These are phyloP conservation scores for Dissophora globulifera DNA, from an alignment of 192 early-diverging fungal genomes.

Conservation along the genomic window DNA sequence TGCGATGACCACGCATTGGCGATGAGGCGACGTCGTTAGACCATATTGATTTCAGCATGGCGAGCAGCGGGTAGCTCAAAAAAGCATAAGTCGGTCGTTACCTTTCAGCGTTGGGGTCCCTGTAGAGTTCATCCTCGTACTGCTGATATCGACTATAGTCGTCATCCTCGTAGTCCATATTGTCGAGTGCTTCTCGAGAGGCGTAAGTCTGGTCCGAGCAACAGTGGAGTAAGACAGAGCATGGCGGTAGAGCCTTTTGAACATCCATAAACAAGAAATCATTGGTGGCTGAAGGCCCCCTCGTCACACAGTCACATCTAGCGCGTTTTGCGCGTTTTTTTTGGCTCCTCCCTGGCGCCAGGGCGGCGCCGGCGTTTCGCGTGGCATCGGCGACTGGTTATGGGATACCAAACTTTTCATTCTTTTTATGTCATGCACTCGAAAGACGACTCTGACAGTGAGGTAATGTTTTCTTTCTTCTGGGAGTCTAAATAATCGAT, in stretches of 20 bases:
- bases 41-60: too few relatives aligned
- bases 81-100: conserved; percentile 2
- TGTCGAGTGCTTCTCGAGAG: neutral
- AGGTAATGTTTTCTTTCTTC: neutral
- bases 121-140: conserved; percentile 51
- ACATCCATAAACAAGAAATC: neutral
- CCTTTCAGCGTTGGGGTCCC: conserved; percentile 35
- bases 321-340: too few relatives aligned
- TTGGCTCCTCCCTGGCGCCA: too few relatives aligned
- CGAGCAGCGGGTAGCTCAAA: too few relatives aligned
- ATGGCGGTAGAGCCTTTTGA: too few relatives aligned
- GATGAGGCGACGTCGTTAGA: too few relatives aligned
- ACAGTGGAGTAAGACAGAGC: too few relatives aligned
- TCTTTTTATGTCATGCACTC: neutral
- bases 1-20: too few relatives aligned
- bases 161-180: conserved; percentile 50
- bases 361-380: too few relatives aligned
- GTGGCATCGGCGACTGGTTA: too few relatives aligned
- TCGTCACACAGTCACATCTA: neutral
- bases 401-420: neutral
- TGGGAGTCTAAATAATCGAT: neutral
- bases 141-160: conserved; percentile 39
- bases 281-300: neutral
- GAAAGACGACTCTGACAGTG: neutral
- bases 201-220: too few relatives aligned